Percentiles rank a stretch among this genome's conserved stretches.
These are phyloP conservation scores for Podosphaera fusca DNA, from an alignment of 2,329 filamentous ascomycete species.

Conservation along the genomic window DNA sequence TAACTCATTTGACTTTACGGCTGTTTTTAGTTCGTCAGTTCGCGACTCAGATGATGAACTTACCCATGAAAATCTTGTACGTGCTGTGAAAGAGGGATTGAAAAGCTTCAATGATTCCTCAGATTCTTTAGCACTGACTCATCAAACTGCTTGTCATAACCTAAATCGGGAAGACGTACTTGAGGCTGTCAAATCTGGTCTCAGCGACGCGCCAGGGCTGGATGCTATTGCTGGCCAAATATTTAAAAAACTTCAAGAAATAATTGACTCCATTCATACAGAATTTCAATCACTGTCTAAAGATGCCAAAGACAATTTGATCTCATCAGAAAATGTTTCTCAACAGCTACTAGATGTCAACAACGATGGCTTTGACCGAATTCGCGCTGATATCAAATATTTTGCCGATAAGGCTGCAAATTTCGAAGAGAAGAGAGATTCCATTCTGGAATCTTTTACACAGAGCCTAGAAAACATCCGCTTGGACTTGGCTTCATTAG, in stretches of 20 bases:
- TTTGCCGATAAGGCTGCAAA: slow-evolving; percentile 56
- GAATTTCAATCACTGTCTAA: slow-evolving; percentile 38
- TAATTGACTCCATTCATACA: slow-evolving; percentile 33
- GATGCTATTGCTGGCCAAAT: slow-evolving; percentile 26
- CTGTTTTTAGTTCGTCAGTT: slow-evolving; percentile 7
- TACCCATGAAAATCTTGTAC: slow-evolving; percentile 40
- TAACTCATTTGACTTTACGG: slow-evolving; percentile 24
- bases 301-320: slow-evolving; percentile 53
- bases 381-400: slow-evolving; percentile 56
- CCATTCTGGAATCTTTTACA: slow-evolving; percentile 48
- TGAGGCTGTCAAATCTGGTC: slow-evolving; percentile 32
- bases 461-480: slow-evolving; percentile 42
- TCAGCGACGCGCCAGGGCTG: slow-evolving; percentile 23
- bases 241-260: slow-evolving; percentile 35
- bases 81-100: slow-evolving; percentile 33
- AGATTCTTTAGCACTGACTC: slow-evolving; percentile 33
- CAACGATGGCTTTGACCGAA: slow-evolving; percentile 63
- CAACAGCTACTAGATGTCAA: slow-evolving; percentile 76
- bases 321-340: slow-evolving; percentile 57
- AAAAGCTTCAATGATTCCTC: slow-evolving; percentile 27
- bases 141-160: slow-evolving; percentile 30
- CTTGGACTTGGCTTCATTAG: slow-evolving; percentile 38
- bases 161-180: slow-evolving; percentile 31
- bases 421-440: slow-evolving; percentile 42
- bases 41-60: slow-evolving; percentile 54